Percentiles rank a stretch among this genome's conserved stretches.
These are phyloP conservation scores for Lycium barbarum DNA, from an alignment of 257 asterid species.

Conservation along the genomic window DNA sequence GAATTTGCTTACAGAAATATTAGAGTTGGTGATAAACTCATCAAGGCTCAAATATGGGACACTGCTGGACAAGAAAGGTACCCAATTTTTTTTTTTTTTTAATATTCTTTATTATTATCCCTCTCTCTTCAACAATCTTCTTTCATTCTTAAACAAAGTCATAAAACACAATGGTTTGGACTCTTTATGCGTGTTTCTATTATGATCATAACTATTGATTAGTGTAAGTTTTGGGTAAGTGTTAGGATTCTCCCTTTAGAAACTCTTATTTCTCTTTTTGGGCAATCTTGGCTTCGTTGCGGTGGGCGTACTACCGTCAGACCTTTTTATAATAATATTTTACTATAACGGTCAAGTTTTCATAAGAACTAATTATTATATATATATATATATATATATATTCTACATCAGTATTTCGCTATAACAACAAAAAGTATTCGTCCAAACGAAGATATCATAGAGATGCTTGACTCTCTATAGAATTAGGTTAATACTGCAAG, in stretches of 20 bases:
- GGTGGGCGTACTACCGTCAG: not conserved
- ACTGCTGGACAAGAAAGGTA: conserved; percentile 97
- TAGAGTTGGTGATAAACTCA: conserved; percentile 66
- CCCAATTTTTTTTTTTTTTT: not conserved
- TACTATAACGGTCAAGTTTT: not conserved
- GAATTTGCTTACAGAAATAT: conserved; percentile 81
- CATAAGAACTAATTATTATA: not conserved
- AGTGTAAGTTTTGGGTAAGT: not conserved
- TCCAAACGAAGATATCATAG: not conserved
- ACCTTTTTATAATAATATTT: not conserved
- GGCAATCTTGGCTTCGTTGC: not conserved
- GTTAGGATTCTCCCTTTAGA: conserved; percentile 13
- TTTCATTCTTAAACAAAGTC: not conserved
- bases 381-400: too few species aligned
- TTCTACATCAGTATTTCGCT: not conserved
- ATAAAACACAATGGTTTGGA: not conserved
- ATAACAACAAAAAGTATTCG: not conserved
- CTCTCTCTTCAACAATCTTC: not conserved
- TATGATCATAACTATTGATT: not conserved
- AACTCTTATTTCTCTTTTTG: not conserved
- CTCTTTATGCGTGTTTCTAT: not conserved
- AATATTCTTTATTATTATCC: too few species aligned
- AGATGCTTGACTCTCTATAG: not conserved
- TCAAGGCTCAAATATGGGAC: conserved; percentile 97
- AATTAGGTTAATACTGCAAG: not conserved